Base-by-base conservation (phyloP, 1,284 basidiomycete species). In the Boletellus deceptivus region DNA sequence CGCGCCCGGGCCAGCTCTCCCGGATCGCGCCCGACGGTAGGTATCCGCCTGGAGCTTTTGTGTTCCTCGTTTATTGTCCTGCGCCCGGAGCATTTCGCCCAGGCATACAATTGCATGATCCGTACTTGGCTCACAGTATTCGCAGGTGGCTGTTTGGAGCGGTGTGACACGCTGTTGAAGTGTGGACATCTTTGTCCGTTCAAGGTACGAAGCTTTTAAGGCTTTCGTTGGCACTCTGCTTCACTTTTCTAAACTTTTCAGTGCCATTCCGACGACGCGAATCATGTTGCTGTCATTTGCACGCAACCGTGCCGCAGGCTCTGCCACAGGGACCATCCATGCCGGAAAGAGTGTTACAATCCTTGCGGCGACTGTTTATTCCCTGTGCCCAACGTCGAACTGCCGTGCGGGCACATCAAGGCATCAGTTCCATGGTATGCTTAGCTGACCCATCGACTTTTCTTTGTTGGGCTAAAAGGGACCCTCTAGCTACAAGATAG, bases 161-260 rank as follows among this genome's bases (percentile, higher is more conserved):
- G 75, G 14, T 89, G 87, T 54, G 75, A 77, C 25, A 67, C 68
- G n/a, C 69, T 74, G 29, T 68, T 87, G n/a, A 61, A 68, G n/a
- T 90, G 88, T 59, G 88, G 87, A 2, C 88, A 90, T 57, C 64
- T 72, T 4, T 90, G 87, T 61, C 79, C 78, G 0, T 84, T 75
- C 53, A 81, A 82, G 73, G 84, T 82, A 64, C 27, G 53, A 4
- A 20, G 20, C 20, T 20, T 20, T 4, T 20, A 20, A 4, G 33
- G 24, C 24, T 25, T 25, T 25, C 24, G 24, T 25, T 7, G 24
- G 7, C 24, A 25, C 24, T 7, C 24, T 6, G 7, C 24, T 7
- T 25, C 24, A 7, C 6, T 6, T 25, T 25, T 25, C 24, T 6
- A 6, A 5, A 3, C 20, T 37, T 52, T 36, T 34, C 35, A 88